Conservation (phyloP, 2,329 filamentous ascomycete species). For the Beauveria sp. region DNA sequence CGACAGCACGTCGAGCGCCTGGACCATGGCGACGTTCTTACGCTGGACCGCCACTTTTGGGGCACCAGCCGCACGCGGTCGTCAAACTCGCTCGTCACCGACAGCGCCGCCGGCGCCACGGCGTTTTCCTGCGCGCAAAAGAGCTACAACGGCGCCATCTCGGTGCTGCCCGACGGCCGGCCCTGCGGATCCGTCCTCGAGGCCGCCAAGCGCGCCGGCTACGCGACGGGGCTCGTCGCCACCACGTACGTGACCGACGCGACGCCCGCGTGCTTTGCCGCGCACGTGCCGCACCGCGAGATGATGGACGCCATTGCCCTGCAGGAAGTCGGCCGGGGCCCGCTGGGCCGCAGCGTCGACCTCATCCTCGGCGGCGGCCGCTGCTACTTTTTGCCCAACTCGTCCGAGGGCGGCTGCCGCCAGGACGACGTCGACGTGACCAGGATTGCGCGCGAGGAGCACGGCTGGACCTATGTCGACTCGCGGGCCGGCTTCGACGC, state of each 20-base stretch:
- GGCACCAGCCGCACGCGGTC: conserved; percentile 84
- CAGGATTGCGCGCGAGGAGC: conserved; percentile 61
- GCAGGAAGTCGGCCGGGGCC: conserved; percentile 84
- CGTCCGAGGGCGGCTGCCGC: conserved; percentile 72
- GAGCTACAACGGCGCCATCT: conserved; percentile 95
- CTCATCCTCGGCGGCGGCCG: conserved; percentile 87
- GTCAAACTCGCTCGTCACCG: conserved; percentile 77
- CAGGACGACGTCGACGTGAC: conserved; percentile 70
- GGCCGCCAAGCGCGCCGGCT: conserved; percentile 85
- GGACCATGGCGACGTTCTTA: conserved; percentile 66
- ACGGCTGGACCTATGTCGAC: conserved; percentile 72
- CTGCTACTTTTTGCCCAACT: conserved; percentile 87
- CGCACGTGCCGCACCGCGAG: conserved; percentile 70
- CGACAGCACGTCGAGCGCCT: conserved; percentile 68
- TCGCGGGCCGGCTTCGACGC: conserved; percentile 68
- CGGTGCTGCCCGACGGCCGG: conserved; percentile 72
- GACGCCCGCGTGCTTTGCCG: conserved; percentile 89
- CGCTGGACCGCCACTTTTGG: conserved; percentile 82
- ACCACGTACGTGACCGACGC: conserved; percentile 94
- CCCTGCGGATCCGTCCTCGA: conserved; percentile 91
- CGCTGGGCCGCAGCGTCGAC: conserved; percentile 80
- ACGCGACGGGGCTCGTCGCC: conserved; percentile 87
- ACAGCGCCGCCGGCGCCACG: conserved; percentile 93
- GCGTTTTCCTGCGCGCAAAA: conserved; percentile 90
- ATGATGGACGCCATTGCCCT: conserved; percentile 89